Evolutionary conservation across 306 rosid genomes (phyloP), one percentile per base, ranked within the genome.

Genomic region (Vigna nakashimae): DNA sequence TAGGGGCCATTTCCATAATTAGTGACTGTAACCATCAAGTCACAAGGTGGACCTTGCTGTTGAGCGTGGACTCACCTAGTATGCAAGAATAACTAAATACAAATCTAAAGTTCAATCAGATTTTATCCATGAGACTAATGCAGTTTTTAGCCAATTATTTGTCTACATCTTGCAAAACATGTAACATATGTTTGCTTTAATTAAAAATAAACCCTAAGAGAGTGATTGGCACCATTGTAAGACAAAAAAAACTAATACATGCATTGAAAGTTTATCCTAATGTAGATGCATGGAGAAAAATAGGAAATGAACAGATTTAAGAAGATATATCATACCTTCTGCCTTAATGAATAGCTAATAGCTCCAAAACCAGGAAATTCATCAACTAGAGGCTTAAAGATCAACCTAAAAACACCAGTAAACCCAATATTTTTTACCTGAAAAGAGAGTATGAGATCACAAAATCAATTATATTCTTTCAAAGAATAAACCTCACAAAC

Each of bases 311-410:
- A 70, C 73, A 48, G 73, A 57, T 65, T 69, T 51, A 68, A 56
- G 77, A 76, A 64, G 26, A 82, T 64, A 83, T 42, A 34, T 14
- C 65, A 14, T 74, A 91, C 99, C 99, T 96, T 96, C 77, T 96
- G 89, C 73, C 92, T 86, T 78, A 96, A 76, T 77, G 99, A 96
- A 88, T 87, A 96, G 86, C 97, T 81, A 82, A 96, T 80, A 60
- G 99, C 99, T 79, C 99, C 99, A 85, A 96, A 96, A 55, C 99
- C 93, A 5, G 98, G 99, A 75, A 96, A 88, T 85, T 91, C 98
- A 0, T 92, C 84, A 55, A 96, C 97, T 56, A 92, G 81, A 15
- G 99, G 99, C 91, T 89, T 96, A 78, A 96, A 95, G 76, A 96
- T 92, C 84, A 96, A 73, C 89, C 99, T 88, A 83, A 95, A 95